phyloP scores from a whole-genome alignment of 2,329 filamentous ascomycete genomes.

The Amauroascus verrucosus region DNA sequence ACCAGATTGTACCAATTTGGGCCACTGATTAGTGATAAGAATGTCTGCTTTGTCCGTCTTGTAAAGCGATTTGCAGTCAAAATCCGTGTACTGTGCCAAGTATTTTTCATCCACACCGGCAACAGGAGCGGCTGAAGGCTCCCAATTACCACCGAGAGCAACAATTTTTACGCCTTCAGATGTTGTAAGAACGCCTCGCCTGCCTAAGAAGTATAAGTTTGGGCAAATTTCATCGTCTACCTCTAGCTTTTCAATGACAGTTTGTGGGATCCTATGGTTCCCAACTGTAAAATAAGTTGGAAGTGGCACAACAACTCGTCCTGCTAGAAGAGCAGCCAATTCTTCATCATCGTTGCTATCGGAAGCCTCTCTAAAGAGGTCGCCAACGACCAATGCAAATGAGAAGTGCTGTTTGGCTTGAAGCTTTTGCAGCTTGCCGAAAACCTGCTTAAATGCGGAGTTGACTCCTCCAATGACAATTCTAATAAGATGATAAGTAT shows the following conservation, averaged over 20 bases:
- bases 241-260: conserved; percentile 63
- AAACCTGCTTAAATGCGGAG: conserved; percentile 63
- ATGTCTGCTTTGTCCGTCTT: conserved; percentile 76
- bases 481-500: conserved; percentile 24
- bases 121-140: conserved; percentile 40
- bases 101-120: conserved; percentile 51
- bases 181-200: conserved; percentile 77
- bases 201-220: conserved; percentile 86
- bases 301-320: conserved; percentile 63
- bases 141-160: conserved; percentile 64
- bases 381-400: conserved; percentile 72
- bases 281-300: conserved; percentile 88
- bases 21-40: conserved; percentile 79
- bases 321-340: conserved; percentile 57
- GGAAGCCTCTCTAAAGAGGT: conserved; percentile 58
- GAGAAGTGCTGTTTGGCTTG: conserved; percentile 83
- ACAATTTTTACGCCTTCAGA: conserved; percentile 81
- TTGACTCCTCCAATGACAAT: conserved; percentile 73
- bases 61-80: conserved; percentile 64
- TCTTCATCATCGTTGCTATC: conserved; percentile 46
- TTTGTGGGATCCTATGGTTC: conserved; percentile 56
- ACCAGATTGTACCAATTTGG: conserved; percentile 57
- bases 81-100: conserved; percentile 64
- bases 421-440: conserved; percentile 68
- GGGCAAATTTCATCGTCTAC: conserved; percentile 65